Evolutionary conservation across 371 early-diverging fungal genomes (phyloP), one percentile per base, ranked within the genome.

Genomic region (Mortierella sp.): DNA sequence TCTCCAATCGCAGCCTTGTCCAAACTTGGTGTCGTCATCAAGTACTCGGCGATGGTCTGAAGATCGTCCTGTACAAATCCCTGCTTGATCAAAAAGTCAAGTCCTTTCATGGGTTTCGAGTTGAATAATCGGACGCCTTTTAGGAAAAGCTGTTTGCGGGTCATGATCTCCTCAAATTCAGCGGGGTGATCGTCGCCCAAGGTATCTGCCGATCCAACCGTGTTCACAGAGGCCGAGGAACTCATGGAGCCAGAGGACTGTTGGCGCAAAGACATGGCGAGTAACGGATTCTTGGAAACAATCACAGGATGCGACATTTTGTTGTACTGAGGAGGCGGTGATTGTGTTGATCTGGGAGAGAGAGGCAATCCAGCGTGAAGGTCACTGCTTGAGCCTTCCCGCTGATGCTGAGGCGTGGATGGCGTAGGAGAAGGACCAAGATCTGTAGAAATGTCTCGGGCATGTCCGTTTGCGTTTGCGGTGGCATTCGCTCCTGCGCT

Each of bases 1-100:
- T 92, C 93, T 46, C 95, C 95, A 57, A 95, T 87, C 55, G 84
- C 82, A 14, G 81, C 81, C 64, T 93, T 90, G 78, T 84, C 86
- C 43, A 91, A 72, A n/a, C 87, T 86, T 13, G 87, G 86, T 16
- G 89, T 87, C 27, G 76, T 79, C 52, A 88, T 80, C 58, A 92
- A 51, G 64, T 91, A 87, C 2, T 62, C 48, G 3, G 88, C 90
- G 57, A 92, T 86, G 9, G 86, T 83, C n/a, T 68, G 66, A 27
- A 84, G 86, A n/a, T 88, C 83, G 46, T 84, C 78, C 30, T 83
- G 71, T 39, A 90, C 81, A 61, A 86, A 83, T 1, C 82, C 81
- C 18, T 85, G 81, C 51, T 89, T 84, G 52, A 90, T 71, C 38
- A 91, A 76, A 54, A 82, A 89, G 70, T 89, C 84, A 57, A 92